Percentiles rank a stretch among this genome's conserved stretches.
Conservation (phyloP, 208 protist genomes). For the Leishmania arabica region DNA sequence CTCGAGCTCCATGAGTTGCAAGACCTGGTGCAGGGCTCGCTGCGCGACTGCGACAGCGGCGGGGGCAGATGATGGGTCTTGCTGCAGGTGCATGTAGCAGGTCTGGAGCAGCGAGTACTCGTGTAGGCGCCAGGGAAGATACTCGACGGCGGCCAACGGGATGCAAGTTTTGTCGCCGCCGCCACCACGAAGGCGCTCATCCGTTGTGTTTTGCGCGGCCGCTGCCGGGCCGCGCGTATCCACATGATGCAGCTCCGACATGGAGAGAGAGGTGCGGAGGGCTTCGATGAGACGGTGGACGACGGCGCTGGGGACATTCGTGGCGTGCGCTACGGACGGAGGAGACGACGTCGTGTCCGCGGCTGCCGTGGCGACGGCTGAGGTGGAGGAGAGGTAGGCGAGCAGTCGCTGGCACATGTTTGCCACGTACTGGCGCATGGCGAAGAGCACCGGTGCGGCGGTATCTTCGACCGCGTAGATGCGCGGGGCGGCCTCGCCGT, state of each 20-base stretch:
- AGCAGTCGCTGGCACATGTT: slow-evolving; percentile 63
- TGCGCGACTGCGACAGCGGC: slow-evolving; percentile 51
- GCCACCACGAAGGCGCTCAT: not conserved
- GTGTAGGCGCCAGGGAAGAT: slow-evolving; percentile 71
- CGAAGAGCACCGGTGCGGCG: slow-evolving; percentile 57
- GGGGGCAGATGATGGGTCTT: slow-evolving; percentile 14
- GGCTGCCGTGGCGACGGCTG: slow-evolving; percentile 13
- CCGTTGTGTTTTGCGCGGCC: not conserved
- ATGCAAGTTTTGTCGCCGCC: slow-evolving; percentile 29
- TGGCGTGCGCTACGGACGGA: not conserved
- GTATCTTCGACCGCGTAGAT: slow-evolving; percentile 46
- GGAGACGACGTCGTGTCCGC: not conserved
- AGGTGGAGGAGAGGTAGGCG: slow-evolving; percentile 26
- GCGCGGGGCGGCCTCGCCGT: not conserved
- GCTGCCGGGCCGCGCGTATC: not conserved
- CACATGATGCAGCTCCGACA: slow-evolving; percentile 25
- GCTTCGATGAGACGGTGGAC: slow-evolving; percentile 21
- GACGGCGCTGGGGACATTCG: slow-evolving; percentile 10
- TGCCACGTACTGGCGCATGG: slow-evolving; percentile 62
- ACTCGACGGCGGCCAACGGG: slow-evolving; percentile 67
- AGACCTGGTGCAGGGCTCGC: slow-evolving; percentile 45
- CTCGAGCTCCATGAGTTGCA: slow-evolving; percentile 74
- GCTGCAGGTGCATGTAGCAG: slow-evolving; percentile 49
- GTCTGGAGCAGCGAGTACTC: slow-evolving; percentile 64
- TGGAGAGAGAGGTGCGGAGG: slow-evolving; percentile 21